Conservation (phyloP, 768 basidiomycete genomes). For the Mrakia gelida region DNA sequence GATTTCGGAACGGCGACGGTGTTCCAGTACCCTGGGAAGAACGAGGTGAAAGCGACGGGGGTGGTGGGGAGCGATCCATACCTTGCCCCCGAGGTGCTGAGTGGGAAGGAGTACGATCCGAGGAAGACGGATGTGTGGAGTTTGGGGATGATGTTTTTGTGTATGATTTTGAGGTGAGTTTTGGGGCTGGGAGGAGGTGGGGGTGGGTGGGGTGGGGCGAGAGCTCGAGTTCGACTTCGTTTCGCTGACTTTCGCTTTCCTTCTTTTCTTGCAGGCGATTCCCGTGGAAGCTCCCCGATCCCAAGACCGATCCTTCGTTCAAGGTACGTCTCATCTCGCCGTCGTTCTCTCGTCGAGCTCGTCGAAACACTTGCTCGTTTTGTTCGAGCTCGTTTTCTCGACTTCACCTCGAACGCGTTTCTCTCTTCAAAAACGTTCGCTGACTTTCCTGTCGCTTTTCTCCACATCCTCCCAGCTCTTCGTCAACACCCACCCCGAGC, state of each 20-base stretch:
- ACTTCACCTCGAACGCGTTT: background rate
- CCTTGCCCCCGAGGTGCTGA: constrained; percentile 91
- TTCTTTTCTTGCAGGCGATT: constrained; percentile 53
- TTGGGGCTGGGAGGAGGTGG: too few species aligned
- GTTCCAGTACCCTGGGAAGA: constrained; percentile 95
- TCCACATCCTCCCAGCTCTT: constrained; percentile 63
- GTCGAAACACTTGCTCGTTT: background rate
- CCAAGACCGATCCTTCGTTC: constrained; percentile 87
- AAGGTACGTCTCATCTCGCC: constrained; percentile 36
- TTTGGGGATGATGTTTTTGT: constrained; percentile 96
- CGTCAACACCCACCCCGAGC: constrained; percentile 86
- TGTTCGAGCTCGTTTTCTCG: background rate
- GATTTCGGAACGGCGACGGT: constrained; percentile 99
- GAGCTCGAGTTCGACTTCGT: background rate
- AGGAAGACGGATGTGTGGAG: constrained; percentile 98
- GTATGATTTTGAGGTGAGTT: constrained; percentile 76
- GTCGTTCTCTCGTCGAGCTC: background rate
- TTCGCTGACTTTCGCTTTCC: background rate
- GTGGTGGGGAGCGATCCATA: constrained; percentile 97
- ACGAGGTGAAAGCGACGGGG: constrained; percentile 69
- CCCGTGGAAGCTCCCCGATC: constrained; percentile 98
- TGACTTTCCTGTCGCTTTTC: background rate
- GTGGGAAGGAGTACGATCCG: constrained; percentile 78
- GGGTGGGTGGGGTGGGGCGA: background rate
- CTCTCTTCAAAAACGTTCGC: background rate